These are phyloP conservation scores for Pugionium dolabratum DNA, from an alignment of 345 rosid species.

Conservation along the genomic window DNA sequence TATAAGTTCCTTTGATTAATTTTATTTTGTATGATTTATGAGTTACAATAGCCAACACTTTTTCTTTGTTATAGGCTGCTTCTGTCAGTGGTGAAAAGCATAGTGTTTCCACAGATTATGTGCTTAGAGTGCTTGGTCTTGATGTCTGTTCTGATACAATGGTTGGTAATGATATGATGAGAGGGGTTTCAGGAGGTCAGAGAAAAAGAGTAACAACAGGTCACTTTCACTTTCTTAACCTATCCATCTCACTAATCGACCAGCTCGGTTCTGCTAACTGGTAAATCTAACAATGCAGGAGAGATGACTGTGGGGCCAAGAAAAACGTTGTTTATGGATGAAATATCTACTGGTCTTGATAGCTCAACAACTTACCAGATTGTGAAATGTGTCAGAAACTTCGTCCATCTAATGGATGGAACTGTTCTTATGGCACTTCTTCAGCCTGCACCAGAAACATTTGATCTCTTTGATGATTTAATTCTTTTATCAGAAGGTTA, in stretches of 20 bases:
- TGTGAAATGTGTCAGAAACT: slow-evolving; percentile 77
- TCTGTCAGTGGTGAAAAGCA: slow-evolving; percentile 71
- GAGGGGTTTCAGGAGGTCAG: slow-evolving; percentile 98
- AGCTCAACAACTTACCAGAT: slow-evolving; percentile 93
- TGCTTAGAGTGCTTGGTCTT: slow-evolving; percentile 86
- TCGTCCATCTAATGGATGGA: slow-evolving; percentile 87
- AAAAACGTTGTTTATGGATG: slow-evolving; percentile 96
- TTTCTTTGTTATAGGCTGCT: slow-evolving; percentile 64
- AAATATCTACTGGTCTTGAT: slow-evolving; percentile 95
- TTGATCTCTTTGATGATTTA: slow-evolving; percentile 85
- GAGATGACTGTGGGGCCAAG: slow-evolving; percentile 97
- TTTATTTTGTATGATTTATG: neutral
- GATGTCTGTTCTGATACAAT: slow-evolving; percentile 82
- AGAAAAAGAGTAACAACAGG: slow-evolving; percentile 95
- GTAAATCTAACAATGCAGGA: slow-evolving; percentile 49
- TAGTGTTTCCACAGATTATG: slow-evolving; percentile 78
- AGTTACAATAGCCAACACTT: neutral
- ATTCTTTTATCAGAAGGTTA: slow-evolving; percentile 81
- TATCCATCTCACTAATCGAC: neutral
- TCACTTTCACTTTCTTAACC: slow-evolving; percentile 42
- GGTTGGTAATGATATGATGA: slow-evolving; percentile 89
- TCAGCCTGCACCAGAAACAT: slow-evolving; percentile 98
- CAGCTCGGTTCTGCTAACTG: slow-evolving; percentile 10
- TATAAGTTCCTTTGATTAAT: neutral
- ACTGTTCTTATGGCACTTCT: slow-evolving; percentile 92